Evolutionary conservation across 768 basidiomycete species (phyloP), one percentile per base, ranked within the genome.

Genomic region (Mycena albidolilacea): DNA sequence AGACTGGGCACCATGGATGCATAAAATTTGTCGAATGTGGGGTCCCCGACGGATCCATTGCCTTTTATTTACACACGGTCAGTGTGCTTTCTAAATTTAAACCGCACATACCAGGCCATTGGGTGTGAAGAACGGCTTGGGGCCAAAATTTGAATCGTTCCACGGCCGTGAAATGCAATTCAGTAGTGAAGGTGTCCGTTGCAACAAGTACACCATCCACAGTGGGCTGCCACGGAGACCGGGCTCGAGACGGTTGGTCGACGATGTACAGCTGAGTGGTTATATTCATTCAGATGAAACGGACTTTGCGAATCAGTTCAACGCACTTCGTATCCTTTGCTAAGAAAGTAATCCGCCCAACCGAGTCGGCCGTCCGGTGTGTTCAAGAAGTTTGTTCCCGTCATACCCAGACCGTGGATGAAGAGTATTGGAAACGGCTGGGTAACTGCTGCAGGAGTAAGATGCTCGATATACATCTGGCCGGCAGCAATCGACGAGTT

Each of bases 311-410:
- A 38, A 17, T 12, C 23, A 46, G 17, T 4, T 9, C 11, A 46
- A 35, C 44, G 66, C 76, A 89, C 88, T 80, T 89, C 88, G 70
- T 87, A 89, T 46, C 88, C 88, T 74, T 85, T 72, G 62, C 82
- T 78, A 69, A 89, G 75, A 67, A 90, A 88, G 77, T 86, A 88
- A 78, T 90, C 88, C n/a, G 86, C 86, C 88, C 89, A 90, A n/a
- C 89, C 88, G 11, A 82, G 77, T 72, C 87, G 82, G 35, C 87
- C 87, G 76, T 90, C 89, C 1, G 88, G 88, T 0, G 89, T 89
- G 67, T 88, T 88, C 55, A 90, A 76, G 76, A 88, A 87, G 65
- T 82, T 87, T 17, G 87, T 84, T 50, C 87, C 88, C 8, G 88
- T 88, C 88, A 89, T 88, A 30, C 85, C 87, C 66, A 83, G 82